Evolutionary conservation across 331 rosid species (phyloP).

Genomic region (Stylosanthes scabra): DNA sequence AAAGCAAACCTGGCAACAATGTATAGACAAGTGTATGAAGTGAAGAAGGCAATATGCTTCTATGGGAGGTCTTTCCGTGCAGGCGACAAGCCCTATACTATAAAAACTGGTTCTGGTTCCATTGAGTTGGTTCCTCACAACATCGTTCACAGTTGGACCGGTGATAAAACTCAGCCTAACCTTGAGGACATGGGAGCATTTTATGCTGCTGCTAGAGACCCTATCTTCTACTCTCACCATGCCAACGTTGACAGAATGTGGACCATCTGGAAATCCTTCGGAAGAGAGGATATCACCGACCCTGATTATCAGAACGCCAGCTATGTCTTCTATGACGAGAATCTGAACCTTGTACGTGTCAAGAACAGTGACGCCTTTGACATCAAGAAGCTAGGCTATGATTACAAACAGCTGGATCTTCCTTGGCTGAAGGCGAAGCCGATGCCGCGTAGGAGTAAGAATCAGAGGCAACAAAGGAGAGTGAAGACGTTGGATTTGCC

Average conservation of each 20-base stretch:
- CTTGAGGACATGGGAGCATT: slow-evolving; percentile 65
- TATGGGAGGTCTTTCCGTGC: slow-evolving; percentile 54
- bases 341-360: slow-evolving; percentile 52
- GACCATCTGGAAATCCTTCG: slow-evolving; percentile 62
- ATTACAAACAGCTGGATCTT: slow-evolving; percentile 52
- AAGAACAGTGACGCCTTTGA: slow-evolving; percentile 57
- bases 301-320: slow-evolving; percentile 55
- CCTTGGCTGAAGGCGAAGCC: slow-evolving; percentile 64
- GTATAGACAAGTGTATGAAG: slow-evolving; percentile 59
- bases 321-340: slow-evolving; percentile 68
- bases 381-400: slow-evolving; percentile 50
- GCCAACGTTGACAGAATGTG: slow-evolving; percentile 69
- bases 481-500: slow-evolving; percentile 28
- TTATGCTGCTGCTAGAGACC: slow-evolving; percentile 68
- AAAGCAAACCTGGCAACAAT: slow-evolving; percentile 51
- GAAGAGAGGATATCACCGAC: slow-evolving; percentile 45
- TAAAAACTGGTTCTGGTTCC: slow-evolving; percentile 45
- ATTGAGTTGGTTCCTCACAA: slow-evolving; percentile 57
- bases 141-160: slow-evolving; percentile 59
- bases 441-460: slow-evolving; percentile 13
- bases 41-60: slow-evolving; percentile 34
- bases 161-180: slow-evolving; percentile 59
- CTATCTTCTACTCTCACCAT: slow-evolving; percentile 68
- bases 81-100: slow-evolving; percentile 44
- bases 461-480: background rate